Percentiles rank a stretch among this genome's conserved stretches.
These are phyloP conservation scores for Dactylellina leptospora DNA, from an alignment of 2,329 filamentous ascomycete species.

Conservation along the genomic window DNA sequence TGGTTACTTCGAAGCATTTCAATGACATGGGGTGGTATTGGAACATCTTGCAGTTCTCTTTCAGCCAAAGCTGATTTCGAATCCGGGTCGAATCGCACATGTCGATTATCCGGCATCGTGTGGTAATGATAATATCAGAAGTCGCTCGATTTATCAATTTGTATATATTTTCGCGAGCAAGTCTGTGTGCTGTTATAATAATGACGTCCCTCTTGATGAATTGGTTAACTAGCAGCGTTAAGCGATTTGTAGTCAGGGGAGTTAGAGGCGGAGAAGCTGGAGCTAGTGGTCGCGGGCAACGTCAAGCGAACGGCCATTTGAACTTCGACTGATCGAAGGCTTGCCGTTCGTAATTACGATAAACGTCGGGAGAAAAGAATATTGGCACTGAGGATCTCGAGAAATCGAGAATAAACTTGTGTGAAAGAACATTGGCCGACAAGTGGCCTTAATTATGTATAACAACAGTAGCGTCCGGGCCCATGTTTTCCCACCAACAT, in stretches of 20 bases:
- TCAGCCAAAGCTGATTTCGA: conserved; percentile 22
- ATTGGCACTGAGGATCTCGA: not conserved
- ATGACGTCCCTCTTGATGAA: no score
- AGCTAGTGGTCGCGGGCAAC: no score
- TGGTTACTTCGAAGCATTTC: conserved; percentile 31
- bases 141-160: no score
- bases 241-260: no score
- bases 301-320: conserved; percentile 31
- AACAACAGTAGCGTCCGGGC: conserved; percentile 8
- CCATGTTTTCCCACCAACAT: conserved; percentile 21
- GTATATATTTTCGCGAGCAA: no score
- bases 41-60: conserved; percentile 11
- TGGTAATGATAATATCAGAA: no score
- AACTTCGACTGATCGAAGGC: conserved; percentile 1
- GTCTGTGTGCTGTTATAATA: no score
- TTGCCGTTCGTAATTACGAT: not conserved
- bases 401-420: conserved; percentile 1
- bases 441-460: conserved; percentile 21
- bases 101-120: conserved; percentile 23
- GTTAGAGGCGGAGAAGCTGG: no score
- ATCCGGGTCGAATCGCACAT: conserved; percentile 34
- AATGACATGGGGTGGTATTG: conserved; percentile 41
- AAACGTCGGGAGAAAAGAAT: not conserved
- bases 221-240: no score
- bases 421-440: conserved; percentile 21